Evolutionary conservation across 306 rosid genomes (phyloP), one percentile per base, ranked within the genome.

Genomic region (Dryas octopetala): DNA sequence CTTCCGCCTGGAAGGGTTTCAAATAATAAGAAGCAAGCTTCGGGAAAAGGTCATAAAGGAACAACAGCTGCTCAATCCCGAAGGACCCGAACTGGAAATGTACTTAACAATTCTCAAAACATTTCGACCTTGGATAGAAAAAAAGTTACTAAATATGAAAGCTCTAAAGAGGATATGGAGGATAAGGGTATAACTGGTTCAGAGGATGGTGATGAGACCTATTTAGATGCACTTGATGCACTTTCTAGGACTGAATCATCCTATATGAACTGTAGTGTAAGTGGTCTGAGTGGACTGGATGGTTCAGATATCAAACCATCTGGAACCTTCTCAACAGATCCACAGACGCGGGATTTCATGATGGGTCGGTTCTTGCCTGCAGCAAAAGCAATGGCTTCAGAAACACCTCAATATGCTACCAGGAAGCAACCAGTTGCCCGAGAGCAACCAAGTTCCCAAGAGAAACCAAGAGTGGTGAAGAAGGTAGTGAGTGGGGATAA

Each of bases 291-390:
- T 78, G 87, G 86, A 83, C 80, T 78, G 80, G 96, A 91, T 43
- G 93, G 81, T 74, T 80, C 66, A 67, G 88, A 84, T 77, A 73
- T 62, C 46, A 80, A 73, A 62, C 78, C 83, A 63, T 68, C 72
- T 8, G 86, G 85, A 74, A 81, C 83, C 11, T 89, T 86, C 81
- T 81, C 89, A 9, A 84, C 79, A 9, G 96, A 86, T 80, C 86
- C 79, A 71, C 85, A 79, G 50, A 62, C 84, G 68, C 87, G 85
- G 9, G 83, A 90, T 84, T 90, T 89, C 91, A 95, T 95, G 93
- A 89, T 92, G 78, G 93, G 82, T 58, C 84, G 98, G 59, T 95
- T 95, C 81, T 79, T 95, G 76, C 91, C 91, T 63, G 97, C 98
- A 68, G 98, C 98, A 9, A 88, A 91, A 80, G 97, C 95, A 67